Evolutionary conservation across 2,329 filamentous ascomycete genomes (phyloP).

Genomic region (Colletotrichum echinochloae): DNA sequence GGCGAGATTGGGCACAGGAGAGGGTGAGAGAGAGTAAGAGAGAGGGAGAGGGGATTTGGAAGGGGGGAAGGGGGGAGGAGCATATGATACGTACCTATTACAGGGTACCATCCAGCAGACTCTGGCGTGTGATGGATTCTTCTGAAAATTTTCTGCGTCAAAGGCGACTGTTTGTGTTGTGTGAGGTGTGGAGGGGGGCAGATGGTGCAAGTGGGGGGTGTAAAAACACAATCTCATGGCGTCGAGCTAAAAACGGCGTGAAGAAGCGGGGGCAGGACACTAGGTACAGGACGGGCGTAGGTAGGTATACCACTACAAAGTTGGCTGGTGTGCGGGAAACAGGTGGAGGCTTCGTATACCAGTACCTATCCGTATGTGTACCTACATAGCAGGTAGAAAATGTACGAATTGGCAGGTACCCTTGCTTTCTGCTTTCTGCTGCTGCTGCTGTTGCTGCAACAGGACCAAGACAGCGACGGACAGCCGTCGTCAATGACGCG

Average conservation of each 20-base stretch:
- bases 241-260: neutral
- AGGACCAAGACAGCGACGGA: constrained; percentile 10
- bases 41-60: neutral
- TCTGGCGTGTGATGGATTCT: constrained; percentile 30
- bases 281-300: neutral
- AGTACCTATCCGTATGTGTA: neutral
- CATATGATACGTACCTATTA: neutral
- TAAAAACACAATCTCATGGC: constrained; percentile 3
- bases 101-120: constrained; percentile 21
- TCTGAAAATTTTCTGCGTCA: constrained; percentile 40
- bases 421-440: constrained; percentile 1
- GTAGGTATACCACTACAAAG: too few relatives aligned
- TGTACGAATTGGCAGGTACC: neutral
- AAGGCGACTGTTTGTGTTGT: constrained; percentile 25
- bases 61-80: neutral
- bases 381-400: neutral
- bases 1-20: constrained; percentile 3
- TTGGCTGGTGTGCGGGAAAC: constrained; percentile 9
- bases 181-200: neutral
- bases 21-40: neutral
- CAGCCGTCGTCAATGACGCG: constrained; percentile 27
- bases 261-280: constrained; percentile 11
- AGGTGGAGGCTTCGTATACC: neutral
- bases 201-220: constrained; percentile 9
- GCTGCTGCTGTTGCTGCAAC: constrained; percentile 16